A percentile compares a stretch with the other conserved stretches of the same genome.
phyloP scores from a whole-genome alignment of 1,284 basidiomycete species.

The Sporisorium exsertum region DNA sequence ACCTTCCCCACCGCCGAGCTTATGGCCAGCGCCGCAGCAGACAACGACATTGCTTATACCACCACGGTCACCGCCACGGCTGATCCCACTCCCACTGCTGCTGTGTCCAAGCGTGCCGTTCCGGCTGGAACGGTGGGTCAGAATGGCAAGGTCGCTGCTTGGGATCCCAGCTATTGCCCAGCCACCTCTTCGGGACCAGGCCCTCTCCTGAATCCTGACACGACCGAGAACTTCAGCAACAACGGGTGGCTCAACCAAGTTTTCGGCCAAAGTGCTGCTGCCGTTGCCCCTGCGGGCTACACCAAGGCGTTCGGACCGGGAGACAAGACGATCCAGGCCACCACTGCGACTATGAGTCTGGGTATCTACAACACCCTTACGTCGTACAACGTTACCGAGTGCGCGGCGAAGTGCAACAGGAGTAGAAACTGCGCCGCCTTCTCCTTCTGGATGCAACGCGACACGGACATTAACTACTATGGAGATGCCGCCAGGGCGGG shows the following conservation, averaged over 20 bases:
- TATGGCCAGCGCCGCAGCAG: neutral
- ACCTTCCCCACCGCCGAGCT: neutral
- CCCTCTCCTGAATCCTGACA: neutral
- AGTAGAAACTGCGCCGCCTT: neutral
- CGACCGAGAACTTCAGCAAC: neutral
- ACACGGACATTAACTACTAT: slow-evolving; percentile 3
- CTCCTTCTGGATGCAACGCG: neutral
- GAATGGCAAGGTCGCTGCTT: neutral
- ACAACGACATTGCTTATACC: neutral
- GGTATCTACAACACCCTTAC: neutral
- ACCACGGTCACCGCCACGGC: neutral
- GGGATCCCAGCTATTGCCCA: neutral
- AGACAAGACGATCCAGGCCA: neutral
- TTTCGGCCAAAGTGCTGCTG: neutral
- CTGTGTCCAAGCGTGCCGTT: neutral
- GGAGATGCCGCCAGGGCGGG: neutral
- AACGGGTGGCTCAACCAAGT: slow-evolving; percentile 3
- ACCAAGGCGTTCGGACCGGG: neutral
- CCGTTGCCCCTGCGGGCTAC: neutral
- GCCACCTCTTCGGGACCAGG: neutral
- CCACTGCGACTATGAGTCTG: neutral
- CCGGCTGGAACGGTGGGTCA: neutral
- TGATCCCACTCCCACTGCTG: neutral
- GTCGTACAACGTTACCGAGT: neutral
- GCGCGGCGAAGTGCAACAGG: neutral